A percentile compares a stretch with the other conserved stretches of the same genome.
Conservation (phyloP, 495 filamentous ascomycete species). For the Penicillium flavigenum region DNA sequence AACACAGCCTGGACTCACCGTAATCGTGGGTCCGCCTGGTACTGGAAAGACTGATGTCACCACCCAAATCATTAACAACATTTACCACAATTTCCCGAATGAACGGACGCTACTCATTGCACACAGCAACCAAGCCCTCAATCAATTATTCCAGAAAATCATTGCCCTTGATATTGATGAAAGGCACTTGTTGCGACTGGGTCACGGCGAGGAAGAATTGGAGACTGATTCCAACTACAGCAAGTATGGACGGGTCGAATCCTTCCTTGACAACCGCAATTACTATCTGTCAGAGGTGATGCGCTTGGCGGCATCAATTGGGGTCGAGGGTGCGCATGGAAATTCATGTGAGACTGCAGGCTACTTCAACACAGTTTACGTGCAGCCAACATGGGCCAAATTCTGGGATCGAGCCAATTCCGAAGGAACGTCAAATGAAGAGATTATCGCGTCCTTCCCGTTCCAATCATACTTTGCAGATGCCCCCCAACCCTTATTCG, state of each 20-base stretch:
- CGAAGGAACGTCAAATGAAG: conserved; percentile 52
- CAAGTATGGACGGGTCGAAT: conserved; percentile 94
- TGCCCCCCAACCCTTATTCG: conserved; percentile 83
- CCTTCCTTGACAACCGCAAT: conserved; percentile 86
- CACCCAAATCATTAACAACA: conserved; percentile 97
- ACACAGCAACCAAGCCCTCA: conserved; percentile 96
- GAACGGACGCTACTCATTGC: conserved; percentile 92
- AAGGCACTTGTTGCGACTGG: conserved; percentile 87
- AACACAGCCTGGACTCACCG: conserved; percentile 88
- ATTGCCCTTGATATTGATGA: conserved; percentile 92
- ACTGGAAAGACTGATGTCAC: conserved; percentile 99
- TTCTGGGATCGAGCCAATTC: conserved; percentile 65
- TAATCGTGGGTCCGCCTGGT: conserved; percentile 93
- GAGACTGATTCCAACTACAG: conserved; percentile 84
- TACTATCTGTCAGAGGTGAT: conserved; percentile 81
- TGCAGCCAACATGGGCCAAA: conserved; percentile 83
- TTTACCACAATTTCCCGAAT: conserved; percentile 94
- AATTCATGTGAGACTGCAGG: conserved; percentile 94
- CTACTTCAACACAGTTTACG: conserved; percentile 92
- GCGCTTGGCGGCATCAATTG: conserved; percentile 77
- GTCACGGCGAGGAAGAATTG: conserved; percentile 92
- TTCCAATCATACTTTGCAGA: conserved; percentile 88
- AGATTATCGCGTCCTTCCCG: conserved; percentile 76
- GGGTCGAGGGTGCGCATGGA: conserved; percentile 85
- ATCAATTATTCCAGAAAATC: conserved; percentile 99